Evolutionary conservation across 75 land plant species (phyloP).

Genomic region (Ceratopteris richardii): DNA sequence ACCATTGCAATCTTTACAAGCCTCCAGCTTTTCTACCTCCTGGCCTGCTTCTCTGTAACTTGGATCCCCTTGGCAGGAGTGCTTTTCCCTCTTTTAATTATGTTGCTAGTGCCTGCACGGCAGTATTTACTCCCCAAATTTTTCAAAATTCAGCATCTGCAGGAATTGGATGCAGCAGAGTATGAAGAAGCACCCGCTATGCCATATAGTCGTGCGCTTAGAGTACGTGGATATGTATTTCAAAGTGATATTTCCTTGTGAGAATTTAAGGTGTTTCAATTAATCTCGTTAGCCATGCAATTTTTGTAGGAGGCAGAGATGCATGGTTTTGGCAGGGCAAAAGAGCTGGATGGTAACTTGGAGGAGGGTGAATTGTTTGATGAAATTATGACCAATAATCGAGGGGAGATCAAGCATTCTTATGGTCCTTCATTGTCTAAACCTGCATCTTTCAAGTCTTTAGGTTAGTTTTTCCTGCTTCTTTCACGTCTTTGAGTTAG

Average conservation of each 20-base stretch:
- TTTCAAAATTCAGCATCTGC: constrained; percentile 72
- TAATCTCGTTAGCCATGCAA: not conserved
- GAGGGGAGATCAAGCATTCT: constrained; percentile 74
- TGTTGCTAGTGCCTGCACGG: constrained; percentile 77
- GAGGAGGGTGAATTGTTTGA: constrained; percentile 67
- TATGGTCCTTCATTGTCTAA: constrained; percentile 4
- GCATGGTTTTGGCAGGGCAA: constrained; percentile 9
- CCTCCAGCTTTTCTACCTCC: constrained; percentile 69
- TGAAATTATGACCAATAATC: constrained; percentile 48
- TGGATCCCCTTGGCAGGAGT: constrained; percentile 98
- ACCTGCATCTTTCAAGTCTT: not conserved
- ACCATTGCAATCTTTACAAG: constrained; percentile 59
- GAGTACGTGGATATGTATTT: constrained; percentile 22
- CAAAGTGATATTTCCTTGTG: not conserved
- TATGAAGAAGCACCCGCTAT: constrained; percentile 79
- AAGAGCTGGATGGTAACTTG: constrained; percentile 1
- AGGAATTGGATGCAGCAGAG: constrained; percentile 88
- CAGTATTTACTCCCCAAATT: constrained; percentile 78
- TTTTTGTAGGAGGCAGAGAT: constrained; percentile 29
- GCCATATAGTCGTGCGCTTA: constrained; percentile 34
- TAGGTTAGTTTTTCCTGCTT: too few relatives aligned
- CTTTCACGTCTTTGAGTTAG: too few relatives aligned
- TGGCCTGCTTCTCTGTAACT: constrained; percentile 76
- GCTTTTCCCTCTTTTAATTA: constrained; percentile 76
- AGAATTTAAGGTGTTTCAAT: not conserved